Evolutionary conservation across 1,284 basidiomycete genomes (phyloP).

Genomic region (Irpex sp.): DNA sequence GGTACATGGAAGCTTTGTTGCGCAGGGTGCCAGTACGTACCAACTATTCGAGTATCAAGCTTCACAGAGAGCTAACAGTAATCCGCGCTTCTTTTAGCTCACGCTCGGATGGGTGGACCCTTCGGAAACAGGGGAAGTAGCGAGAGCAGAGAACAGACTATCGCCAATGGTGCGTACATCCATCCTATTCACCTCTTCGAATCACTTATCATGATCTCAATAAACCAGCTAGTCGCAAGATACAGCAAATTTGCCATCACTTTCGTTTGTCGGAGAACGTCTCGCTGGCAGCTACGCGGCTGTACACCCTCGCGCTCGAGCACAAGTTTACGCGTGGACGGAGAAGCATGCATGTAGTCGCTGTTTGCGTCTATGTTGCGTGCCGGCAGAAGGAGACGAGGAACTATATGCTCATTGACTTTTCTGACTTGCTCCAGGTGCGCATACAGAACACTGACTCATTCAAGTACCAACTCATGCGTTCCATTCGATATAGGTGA

Average conservation of each 20-base stretch:
- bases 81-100: too few species aligned
- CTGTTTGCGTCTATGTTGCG: conserved; percentile 93
- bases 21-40: conserved; percentile 79
- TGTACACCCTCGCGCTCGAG: conserved; percentile 92
- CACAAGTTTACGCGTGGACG: conserved; percentile 93
- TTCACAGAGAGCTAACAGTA: too few species aligned
- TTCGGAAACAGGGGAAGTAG: conserved; percentile 71
- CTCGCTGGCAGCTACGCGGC: conserved; percentile 75
- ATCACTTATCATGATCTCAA: conserved; percentile 3
- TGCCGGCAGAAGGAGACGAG: conserved; percentile 88
- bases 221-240: conserved; percentile 70
- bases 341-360: conserved; percentile 88
- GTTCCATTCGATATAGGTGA: conserved; percentile 56
- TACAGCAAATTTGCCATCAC: conserved; percentile 77
- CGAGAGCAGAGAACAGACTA: conserved; percentile 85
- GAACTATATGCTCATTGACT: conserved; percentile 98
- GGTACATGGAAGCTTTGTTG: conserved; percentile 94
- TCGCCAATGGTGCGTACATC: conserved; percentile 69
- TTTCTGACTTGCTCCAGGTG: conserved; percentile 87
- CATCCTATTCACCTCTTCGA: background rate
- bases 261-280: conserved; percentile 78
- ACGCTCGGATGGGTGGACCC: conserved; percentile 73
- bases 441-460: conserved; percentile 13
- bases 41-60: conserved; percentile 15
- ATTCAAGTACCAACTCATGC: too few species aligned